Evolutionary conservation across 1,284 basidiomycete species (phyloP).

Genomic region (Rhodofomes roseus): DNA sequence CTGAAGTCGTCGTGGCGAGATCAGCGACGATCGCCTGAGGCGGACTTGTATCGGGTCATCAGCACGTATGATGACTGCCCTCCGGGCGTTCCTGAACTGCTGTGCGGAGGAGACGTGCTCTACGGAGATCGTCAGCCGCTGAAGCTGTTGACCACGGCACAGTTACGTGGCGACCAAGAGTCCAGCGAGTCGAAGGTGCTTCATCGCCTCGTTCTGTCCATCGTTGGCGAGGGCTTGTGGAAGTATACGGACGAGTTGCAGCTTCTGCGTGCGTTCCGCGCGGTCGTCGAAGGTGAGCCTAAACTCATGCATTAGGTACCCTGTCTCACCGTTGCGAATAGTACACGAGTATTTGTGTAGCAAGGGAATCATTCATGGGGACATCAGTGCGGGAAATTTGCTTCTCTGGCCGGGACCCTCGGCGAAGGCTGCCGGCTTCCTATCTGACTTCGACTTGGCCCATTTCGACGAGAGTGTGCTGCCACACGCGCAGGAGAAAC

Average conservation of each 20-base stretch:
- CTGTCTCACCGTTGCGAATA: not conserved
- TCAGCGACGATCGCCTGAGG: not conserved
- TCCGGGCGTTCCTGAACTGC: not conserved
- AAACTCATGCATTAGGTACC: not conserved
- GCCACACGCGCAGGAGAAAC: too few species aligned
- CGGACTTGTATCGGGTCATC: too few species aligned
- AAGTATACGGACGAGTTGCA: not conserved
- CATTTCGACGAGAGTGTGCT: not conserved
- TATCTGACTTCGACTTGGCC: not conserved
- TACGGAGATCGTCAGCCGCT: not conserved
- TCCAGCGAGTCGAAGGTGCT: not conserved
- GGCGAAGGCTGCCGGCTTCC: not conserved
- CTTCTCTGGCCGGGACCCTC: not conserved
- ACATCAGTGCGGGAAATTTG: not conserved
- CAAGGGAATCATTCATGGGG: not conserved
- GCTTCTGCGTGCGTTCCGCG: not conserved
- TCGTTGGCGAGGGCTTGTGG: not conserved
- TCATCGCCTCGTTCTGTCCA: not conserved
- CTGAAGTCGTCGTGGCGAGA: slow-evolving; percentile 18
- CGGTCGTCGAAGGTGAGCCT: not conserved
- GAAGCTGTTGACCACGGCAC: not conserved
- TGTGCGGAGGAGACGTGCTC: slow-evolving; percentile 4
- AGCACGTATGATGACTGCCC: not conserved
- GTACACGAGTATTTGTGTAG: not conserved
- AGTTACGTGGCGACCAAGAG: not conserved